Percentiles rank a stretch among this genome's conserved stretches.
These are phyloP conservation scores for Xanthoconium stramineum DNA, from an alignment of 768 basidiomycete species.

Conservation along the genomic window DNA sequence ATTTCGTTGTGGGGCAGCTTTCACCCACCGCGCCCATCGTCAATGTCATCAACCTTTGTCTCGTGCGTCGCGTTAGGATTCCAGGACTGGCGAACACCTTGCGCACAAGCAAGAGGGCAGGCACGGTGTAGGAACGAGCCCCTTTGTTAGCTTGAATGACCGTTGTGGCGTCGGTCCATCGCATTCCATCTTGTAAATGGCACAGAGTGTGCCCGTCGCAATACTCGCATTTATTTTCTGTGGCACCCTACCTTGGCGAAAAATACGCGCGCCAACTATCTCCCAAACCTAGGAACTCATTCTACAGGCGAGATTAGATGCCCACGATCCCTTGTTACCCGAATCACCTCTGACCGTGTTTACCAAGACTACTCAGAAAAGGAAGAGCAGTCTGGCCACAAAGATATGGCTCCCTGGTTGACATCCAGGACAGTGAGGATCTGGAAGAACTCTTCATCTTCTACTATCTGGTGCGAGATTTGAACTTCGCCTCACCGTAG, in stretches of 20 bases:
- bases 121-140: constrained; percentile 75
- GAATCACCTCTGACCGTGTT: constrained; percentile 10
- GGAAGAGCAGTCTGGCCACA: neutral
- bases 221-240: constrained; percentile 81
- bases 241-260: constrained; percentile 76
- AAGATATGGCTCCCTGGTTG: no score
- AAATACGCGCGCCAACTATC: constrained; percentile 62
- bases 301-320: constrained; percentile 65
- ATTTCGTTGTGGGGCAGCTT: constrained; percentile 86
- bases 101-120: constrained; percentile 69
- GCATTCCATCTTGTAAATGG: neutral
- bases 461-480: no score
- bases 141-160: constrained; percentile 73
- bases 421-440: no score
- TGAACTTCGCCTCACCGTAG: no score
- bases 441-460: no score
- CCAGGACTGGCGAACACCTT: constrained; percentile 61
- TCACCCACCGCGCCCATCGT: constrained; percentile 67
- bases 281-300: constrained; percentile 76
- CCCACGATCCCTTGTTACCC: constrained; percentile 35
- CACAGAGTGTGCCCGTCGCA: constrained; percentile 68
- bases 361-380: constrained; percentile 3
- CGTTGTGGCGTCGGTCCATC: constrained; percentile 68
- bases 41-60: constrained; percentile 90
- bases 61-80: constrained; percentile 74